Conservation (phyloP, 805 yeast genomes). For the Nakazawaea wyomingensis region DNA sequence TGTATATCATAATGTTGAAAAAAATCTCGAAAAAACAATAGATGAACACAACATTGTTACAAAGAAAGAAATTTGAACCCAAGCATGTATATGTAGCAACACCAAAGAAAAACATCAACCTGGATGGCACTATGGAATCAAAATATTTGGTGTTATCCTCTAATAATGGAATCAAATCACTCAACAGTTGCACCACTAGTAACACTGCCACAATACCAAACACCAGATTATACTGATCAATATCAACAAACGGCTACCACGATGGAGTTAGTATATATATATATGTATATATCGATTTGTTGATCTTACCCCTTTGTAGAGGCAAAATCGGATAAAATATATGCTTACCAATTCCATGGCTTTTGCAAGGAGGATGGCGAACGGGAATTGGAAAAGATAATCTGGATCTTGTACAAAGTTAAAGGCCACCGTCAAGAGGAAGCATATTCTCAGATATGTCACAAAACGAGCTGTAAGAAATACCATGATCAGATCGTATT, state of each 20-base stretch:
- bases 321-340: no score
- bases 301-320: background rate
- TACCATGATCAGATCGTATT: slow-evolving; percentile 20
- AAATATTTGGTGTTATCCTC: slow-evolving; percentile 43
- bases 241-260: slow-evolving; percentile 27
- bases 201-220: slow-evolving; percentile 46
- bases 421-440: slow-evolving; percentile 39
- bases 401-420: slow-evolving; percentile 43
- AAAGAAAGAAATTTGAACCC: slow-evolving; percentile 39
- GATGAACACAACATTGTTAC: slow-evolving; percentile 57
- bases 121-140: slow-evolving; percentile 54
- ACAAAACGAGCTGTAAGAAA: slow-evolving; percentile 32
- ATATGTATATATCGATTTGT: background rate
- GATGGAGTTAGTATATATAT: no score
- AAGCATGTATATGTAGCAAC: slow-evolving; percentile 46
- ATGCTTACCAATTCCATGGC: slow-evolving; percentile 48
- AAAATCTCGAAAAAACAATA: slow-evolving; percentile 64
- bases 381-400: slow-evolving; percentile 37
- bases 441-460: slow-evolving; percentile 40
- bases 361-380: slow-evolving; percentile 47
- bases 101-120: slow-evolving; percentile 45
- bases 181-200: slow-evolving; percentile 37
- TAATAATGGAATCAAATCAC: slow-evolving; percentile 56
- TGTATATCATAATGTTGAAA: slow-evolving; percentile 59
- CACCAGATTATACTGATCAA: slow-evolving; percentile 26